Percentiles rank a stretch among this genome's conserved stretches.
These are phyloP conservation scores for Dacryopinax primogenitus DNA, from an alignment of 768 basidiomycete genomes.

Conservation along the genomic window DNA sequence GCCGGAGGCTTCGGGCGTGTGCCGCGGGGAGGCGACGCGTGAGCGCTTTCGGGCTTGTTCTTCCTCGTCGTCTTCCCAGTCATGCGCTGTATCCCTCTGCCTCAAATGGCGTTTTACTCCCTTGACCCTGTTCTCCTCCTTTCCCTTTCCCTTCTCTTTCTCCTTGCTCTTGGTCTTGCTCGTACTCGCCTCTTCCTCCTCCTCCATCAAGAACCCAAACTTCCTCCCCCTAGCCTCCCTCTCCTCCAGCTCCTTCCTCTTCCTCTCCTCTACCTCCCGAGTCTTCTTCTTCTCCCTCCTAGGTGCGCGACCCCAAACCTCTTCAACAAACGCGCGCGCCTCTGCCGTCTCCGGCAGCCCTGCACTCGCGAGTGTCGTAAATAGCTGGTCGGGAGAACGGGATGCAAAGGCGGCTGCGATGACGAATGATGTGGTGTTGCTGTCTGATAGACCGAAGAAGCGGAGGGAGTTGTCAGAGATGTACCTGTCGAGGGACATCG, in stretches of 20 bases:
- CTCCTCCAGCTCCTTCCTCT: slow-evolving; percentile 62
- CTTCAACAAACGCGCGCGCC: slow-evolving; percentile 63
- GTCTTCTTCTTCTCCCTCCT: slow-evolving; percentile 55
- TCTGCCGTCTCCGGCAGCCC: slow-evolving; percentile 74
- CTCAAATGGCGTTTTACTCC: slow-evolving; percentile 30
- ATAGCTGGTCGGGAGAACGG: slow-evolving; percentile 68
- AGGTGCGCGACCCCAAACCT: slow-evolving; percentile 66
- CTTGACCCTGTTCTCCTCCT: slow-evolving; percentile 64
- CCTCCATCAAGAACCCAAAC: slow-evolving; percentile 75
- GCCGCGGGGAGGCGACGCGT: neutral
- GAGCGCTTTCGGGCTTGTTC: slow-evolving; percentile 28
- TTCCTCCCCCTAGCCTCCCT: slow-evolving; percentile 55
- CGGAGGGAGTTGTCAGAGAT: slow-evolving; percentile 29
- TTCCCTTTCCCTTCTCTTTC: slow-evolving; percentile 22
- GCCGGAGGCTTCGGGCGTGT: slow-evolving; percentile 21
- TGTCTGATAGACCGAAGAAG: slow-evolving; percentile 72
- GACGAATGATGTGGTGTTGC: slow-evolving; percentile 74
- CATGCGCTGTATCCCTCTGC: slow-evolving; percentile 17
- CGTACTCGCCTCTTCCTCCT: slow-evolving; percentile 38
- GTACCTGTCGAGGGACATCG: slow-evolving; percentile 19
- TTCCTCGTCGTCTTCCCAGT: slow-evolving; percentile 28
- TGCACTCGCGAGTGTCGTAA: slow-evolving; percentile 54
- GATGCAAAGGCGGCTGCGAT: slow-evolving; percentile 76
- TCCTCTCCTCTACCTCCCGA: slow-evolving; percentile 34
- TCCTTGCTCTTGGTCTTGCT: slow-evolving; percentile 26